A percentile compares a stretch with the other conserved stretches of the same genome.
Conservation (phyloP, 805 yeast species). For the Teunomyces tritomae region DNA sequence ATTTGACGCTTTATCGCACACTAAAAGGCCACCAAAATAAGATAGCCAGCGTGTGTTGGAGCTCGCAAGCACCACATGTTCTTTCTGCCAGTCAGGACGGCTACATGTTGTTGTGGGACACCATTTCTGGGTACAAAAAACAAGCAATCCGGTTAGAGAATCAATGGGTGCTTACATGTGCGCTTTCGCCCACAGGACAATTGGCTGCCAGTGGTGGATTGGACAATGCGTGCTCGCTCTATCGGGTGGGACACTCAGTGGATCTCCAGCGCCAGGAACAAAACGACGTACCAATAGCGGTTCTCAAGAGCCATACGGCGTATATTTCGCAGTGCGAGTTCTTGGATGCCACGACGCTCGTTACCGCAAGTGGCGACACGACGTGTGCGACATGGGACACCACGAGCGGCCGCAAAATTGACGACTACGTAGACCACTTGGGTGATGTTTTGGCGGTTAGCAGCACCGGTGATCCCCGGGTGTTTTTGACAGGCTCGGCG, state of each 20-base stretch:
- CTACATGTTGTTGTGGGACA: slow-evolving; percentile 79
- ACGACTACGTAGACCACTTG: slow-evolving; percentile 62
- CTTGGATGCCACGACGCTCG: slow-evolving; percentile 46
- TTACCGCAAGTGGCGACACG: slow-evolving; percentile 83
- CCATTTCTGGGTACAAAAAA: slow-evolving; percentile 64
- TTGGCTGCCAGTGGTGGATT: slow-evolving; percentile 80
- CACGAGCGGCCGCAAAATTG: slow-evolving; percentile 49
- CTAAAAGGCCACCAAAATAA: slow-evolving; percentile 71
- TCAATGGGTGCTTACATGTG: slow-evolving; percentile 78
- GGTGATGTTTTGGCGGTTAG: slow-evolving; percentile 64
- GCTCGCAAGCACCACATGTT: slow-evolving; percentile 54
- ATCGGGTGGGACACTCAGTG: slow-evolving; percentile 32
- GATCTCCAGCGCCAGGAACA: slow-evolving; percentile 15
- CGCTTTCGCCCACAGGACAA: slow-evolving; percentile 62
- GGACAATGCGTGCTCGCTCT: slow-evolving; percentile 74
- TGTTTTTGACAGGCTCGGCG: slow-evolving; percentile 63
- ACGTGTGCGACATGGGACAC: slow-evolving; percentile 81
- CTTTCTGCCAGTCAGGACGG: slow-evolving; percentile 87
- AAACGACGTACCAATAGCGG: slow-evolving; percentile 23
- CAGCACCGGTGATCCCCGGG: slow-evolving; percentile 10
- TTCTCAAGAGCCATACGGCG: slow-evolving; percentile 78
- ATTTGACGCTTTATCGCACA: slow-evolving; percentile 34
- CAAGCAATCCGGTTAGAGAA: slow-evolving; percentile 71
- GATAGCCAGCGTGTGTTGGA: slow-evolving; percentile 69
- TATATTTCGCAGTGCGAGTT: slow-evolving; percentile 77